phyloP scores from a whole-genome alignment of 192 early-diverging fungal species.

The Neocallimastix lanati region DNA sequence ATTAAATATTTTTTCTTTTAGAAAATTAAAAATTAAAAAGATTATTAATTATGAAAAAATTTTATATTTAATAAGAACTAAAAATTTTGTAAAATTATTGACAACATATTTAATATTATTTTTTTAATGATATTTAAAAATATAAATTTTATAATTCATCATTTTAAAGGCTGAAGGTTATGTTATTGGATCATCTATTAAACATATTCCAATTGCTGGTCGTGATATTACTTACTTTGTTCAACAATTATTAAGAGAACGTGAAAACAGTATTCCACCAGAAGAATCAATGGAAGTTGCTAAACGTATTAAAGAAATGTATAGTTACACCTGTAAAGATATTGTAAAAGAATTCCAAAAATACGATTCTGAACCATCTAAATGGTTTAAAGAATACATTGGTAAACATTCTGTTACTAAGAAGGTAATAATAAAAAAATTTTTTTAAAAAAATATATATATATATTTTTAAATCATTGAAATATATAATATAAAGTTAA shows the following conservation, averaged over 20 bases:
- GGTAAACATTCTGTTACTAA: constrained; percentile 71
- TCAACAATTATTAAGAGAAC: constrained; percentile 90
- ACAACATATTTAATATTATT: too few relatives aligned
- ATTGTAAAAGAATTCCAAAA: constrained; percentile 94
- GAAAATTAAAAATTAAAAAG: too few relatives aligned
- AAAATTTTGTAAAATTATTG: too few relatives aligned
- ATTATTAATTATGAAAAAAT: too few relatives aligned
- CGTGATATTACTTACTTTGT: constrained; percentile 95
- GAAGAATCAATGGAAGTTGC: constrained; percentile 92
- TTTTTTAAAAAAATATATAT: too few relatives aligned
- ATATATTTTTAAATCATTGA: too few relatives aligned
- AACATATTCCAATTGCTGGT: constrained; percentile 96
- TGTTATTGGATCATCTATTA: constrained; percentile 93
- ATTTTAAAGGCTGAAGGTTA: constrained; percentile 83
- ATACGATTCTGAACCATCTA: constrained; percentile 73
- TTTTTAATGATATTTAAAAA: too few relatives aligned
- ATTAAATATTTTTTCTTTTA: too few relatives aligned
- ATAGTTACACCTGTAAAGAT: constrained; percentile 89
- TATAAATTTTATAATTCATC: too few relatives aligned
- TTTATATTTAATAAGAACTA: too few relatives aligned
- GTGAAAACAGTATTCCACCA: constrained; percentile 87
- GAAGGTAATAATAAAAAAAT: constrained; percentile 50
- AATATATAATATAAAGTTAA: too few relatives aligned
- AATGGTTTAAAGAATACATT: constrained; percentile 75
- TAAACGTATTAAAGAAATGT: constrained; percentile 88